Evolutionary conservation across 306 rosid genomes (phyloP).

Genomic region (Adenanthera pavonina): DNA sequence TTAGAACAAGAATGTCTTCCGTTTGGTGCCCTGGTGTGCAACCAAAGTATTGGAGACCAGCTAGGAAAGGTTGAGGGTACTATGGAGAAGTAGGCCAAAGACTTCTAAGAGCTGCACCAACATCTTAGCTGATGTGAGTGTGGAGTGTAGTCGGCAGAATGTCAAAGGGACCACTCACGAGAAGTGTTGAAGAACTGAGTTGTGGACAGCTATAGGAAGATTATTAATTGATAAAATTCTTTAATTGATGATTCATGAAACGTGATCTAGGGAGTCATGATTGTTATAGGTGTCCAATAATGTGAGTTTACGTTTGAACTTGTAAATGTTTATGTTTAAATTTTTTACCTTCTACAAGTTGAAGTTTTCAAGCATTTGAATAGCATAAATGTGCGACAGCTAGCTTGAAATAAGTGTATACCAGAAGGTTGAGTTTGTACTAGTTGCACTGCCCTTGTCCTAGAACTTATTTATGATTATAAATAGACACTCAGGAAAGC

Average conservation of each 20-base stretch:
- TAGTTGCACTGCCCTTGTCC: background rate
- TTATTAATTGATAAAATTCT: background rate
- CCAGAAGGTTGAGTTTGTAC: background rate
- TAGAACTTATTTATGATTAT: background rate
- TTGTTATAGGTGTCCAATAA: background rate
- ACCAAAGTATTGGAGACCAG: background rate
- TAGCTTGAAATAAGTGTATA: background rate
- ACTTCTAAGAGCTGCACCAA: background rate
- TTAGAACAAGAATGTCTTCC: too few species aligned
- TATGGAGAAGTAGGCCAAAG: background rate
- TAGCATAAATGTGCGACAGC: background rate
- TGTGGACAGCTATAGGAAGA: background rate
- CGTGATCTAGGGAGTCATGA: background rate
- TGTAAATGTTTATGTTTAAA: too few species aligned
- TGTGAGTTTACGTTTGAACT: too few species aligned
- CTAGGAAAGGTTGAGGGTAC: background rate
- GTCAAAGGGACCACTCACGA: background rate
- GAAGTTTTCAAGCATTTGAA: background rate
- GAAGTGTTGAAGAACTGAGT: background rate
- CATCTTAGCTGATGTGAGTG: too few species aligned
- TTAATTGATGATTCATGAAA: background rate
- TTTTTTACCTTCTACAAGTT: background rate
- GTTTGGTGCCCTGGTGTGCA: background rate
- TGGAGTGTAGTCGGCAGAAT: background rate
- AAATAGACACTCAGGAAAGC: background rate